Conservation (phyloP, 164 flowering plant genomes). For the Pachysandra terminalis region DNA sequence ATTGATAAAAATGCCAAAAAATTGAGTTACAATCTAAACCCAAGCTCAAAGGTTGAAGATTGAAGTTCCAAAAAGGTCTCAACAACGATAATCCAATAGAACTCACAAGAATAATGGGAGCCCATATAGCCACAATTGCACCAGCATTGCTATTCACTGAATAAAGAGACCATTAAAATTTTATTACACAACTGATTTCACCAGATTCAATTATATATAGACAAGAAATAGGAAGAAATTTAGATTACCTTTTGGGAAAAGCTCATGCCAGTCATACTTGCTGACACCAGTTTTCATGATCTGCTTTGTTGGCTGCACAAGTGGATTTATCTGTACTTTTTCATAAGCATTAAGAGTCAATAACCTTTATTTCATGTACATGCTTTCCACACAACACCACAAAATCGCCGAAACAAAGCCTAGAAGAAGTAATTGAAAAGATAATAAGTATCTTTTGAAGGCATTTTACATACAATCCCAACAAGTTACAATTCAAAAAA, state of each 20-base stretch:
- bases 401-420: background rate
- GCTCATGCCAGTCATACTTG: constrained; percentile 81
- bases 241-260: constrained; percentile 76
- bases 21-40: background rate
- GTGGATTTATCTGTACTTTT: constrained; percentile 76
- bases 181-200: background rate
- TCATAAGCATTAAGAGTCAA: constrained; percentile 3
- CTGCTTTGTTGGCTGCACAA: constrained; percentile 74
- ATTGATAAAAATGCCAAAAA: background rate
- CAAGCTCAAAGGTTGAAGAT: background rate
- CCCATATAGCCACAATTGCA: constrained; percentile 89
- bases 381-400: background rate
- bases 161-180: constrained; percentile 13
- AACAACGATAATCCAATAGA: constrained; percentile 1
- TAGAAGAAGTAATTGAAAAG: too few species aligned
- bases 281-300: constrained; percentile 68
- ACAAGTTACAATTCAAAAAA: background rate
- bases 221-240: background rate
- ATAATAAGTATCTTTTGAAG: background rate
- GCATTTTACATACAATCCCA: background rate
- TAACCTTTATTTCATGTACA: background rate
- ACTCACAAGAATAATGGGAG: constrained; percentile 91
- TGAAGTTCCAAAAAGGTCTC: background rate
- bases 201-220: background rate
- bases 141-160: constrained; percentile 86